Base-by-base conservation (phyloP, 2,329 filamentous ascomycete genomes). In the Neofusicoccum ribis region DNA sequence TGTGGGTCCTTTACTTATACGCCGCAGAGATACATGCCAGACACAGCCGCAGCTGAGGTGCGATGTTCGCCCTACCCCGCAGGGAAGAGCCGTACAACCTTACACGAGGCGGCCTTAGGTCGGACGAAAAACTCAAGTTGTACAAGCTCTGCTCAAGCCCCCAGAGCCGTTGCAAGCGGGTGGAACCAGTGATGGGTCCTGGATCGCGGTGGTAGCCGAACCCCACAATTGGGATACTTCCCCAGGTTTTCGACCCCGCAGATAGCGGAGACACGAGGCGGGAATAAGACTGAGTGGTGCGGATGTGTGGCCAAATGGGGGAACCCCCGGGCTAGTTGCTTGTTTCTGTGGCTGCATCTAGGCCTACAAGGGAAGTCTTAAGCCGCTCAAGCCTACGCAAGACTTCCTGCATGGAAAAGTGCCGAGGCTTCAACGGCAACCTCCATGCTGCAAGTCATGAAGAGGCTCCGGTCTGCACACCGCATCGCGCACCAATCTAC, bases 181-280 rank as follows among this genome's bases (percentile, higher is more conserved):
- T 23, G n/a, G n/a, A 14, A 11, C 56, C 41, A 47, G 41, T 47
- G 43, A 37, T 27, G 27, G 41, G 23, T 14, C 20, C n/a, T 46
- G 56, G 27, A 60, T 60, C n/a, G 43, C 43, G 43, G 15, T 14
- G 27, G 47, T 36, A 47, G 17, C 56, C 27, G 56, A 49, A 46
- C 43, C 39, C 43, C 56, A 47, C 56, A 31, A 23, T 37, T 7
- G 15, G 43, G 27, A 60, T 11, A 31, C 15, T 46, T 37, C 56
- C 56, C 56, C 56, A 47, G 56, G n/a, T 60, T 60, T 47, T n/a
- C 17, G 15, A 60, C 56, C 56, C 56, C 56, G 56, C 56, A 60
- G 54, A 36, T 47, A 41, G 43, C 41, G 41, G 56, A 17, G 17
- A 23, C 12, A 41, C 12, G 54, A 23, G 31, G 31, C 56, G 56